Evolutionary conservation across 2,329 filamentous ascomycete genomes (phyloP), one percentile per base, ranked within the genome.

Genomic region (Lasiodiplodia citricola): DNA sequence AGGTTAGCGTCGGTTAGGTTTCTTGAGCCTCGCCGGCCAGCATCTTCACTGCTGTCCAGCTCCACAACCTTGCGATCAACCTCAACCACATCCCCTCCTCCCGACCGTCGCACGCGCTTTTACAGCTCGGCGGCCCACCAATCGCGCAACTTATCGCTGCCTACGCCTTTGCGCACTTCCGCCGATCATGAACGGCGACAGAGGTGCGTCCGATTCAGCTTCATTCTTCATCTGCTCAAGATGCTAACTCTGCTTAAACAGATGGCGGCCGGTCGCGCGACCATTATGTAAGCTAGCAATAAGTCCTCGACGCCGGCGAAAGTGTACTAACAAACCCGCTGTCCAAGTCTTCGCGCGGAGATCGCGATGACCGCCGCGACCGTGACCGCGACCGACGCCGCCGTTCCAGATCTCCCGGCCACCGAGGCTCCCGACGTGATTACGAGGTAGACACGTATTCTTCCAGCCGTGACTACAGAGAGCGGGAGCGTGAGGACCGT

Each of bases 401-500:
- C 81, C 91, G 95, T 72, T 97, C 94, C 70, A 90, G 95, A 78
- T 98, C 95, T 21, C 94, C 94, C 69, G 90, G 92, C 75, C 90
- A 92, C 77, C 87, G 88, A 75, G 84, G 88, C 73, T 87, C 90
- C 69, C 85, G 90, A 73, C 90, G 92, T 74, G 91, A 96, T 64
- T 88, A 87, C 67, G 91, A 92, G 74, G 87, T 89, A 79, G 94
- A 97, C 81, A 90, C 92, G 68, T 98, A 98, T 82, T 97, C 94
- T 23, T 94, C 92, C 6, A 97, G 94, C 81, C 91, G 95, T 74
- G 94, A 91, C 83, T 96, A 97, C 80, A 89, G 95, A 78, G 95
- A 97, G 79, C 87, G 95, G 71, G 95, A 98, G 83, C 92, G 95
- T 71, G 95, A 98, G 81, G 95, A 97, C 74, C 88, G 94, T 77